A percentile compares a stretch with the other conserved stretches of the same genome.
phyloP scores from a whole-genome alignment of 768 basidiomycete species.

The Tubosaeta sp. region DNA sequence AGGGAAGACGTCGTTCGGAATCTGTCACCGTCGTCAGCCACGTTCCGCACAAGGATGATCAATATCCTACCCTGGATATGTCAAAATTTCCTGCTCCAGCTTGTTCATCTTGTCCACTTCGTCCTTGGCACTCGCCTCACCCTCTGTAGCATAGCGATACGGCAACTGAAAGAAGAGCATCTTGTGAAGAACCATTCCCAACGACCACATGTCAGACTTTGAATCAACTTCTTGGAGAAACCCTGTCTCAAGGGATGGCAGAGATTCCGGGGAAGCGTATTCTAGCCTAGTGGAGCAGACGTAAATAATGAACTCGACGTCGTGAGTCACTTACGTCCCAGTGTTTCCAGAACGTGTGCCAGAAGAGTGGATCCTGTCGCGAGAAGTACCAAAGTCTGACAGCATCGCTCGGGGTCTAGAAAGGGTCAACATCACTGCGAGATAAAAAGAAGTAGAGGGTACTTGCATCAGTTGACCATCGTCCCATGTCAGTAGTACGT shows the following conservation, averaged over 20 bases:
- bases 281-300: slow-evolving; percentile 55
- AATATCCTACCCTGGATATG: slow-evolving; percentile 62
- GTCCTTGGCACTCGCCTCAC: slow-evolving; percentile 46
- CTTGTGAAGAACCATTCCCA: slow-evolving; percentile 95
- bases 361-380: slow-evolving; percentile 77
- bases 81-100: slow-evolving; percentile 68
- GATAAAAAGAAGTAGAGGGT: not conserved
- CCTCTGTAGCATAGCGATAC: slow-evolving; percentile 67
- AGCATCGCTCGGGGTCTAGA: slow-evolving; percentile 87
- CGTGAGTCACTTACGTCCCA: slow-evolving; percentile 65
- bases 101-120: slow-evolving; percentile 62
- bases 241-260: slow-evolving; percentile 64
- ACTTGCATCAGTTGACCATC: slow-evolving; percentile 77
- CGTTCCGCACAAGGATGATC: not conserved
- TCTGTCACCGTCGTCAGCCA: slow-evolving; percentile 27
- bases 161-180: slow-evolving; percentile 89
- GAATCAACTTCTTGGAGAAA: slow-evolving; percentile 70
- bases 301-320: not conserved
- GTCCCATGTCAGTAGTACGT: slow-evolving; percentile 90
- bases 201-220: slow-evolving; percentile 94
- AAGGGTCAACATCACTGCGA: not conserved
- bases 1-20: slow-evolving; percentile 51
- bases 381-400: slow-evolving; percentile 92
- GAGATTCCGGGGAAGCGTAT: slow-evolving; percentile 84
- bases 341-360: slow-evolving; percentile 84